Percentiles rank a stretch among this genome's conserved stretches.
Evolutionary conservation across 2,329 filamentous ascomycete genomes (phyloP).

Genomic region (Penicillium hordei): DNA sequence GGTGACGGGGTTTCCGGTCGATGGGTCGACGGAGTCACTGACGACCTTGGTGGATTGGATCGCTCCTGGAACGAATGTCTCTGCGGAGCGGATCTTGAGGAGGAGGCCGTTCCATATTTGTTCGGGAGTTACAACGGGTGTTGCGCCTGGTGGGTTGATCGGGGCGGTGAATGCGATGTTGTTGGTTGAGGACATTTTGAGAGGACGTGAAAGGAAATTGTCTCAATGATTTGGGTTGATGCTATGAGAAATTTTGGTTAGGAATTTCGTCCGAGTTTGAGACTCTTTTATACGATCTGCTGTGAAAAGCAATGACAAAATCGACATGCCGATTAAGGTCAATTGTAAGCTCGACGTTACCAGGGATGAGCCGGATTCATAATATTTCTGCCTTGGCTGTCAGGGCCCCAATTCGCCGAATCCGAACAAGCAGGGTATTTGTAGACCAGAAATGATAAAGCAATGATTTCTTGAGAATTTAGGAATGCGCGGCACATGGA

Average conservation of each 20-base stretch:
- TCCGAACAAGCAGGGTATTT: background rate
- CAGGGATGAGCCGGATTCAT: background rate
- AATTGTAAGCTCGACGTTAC: constrained; percentile 6
- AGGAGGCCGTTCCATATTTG: constrained; percentile 41
- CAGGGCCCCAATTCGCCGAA: background rate
- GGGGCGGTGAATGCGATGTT: constrained; percentile 41
- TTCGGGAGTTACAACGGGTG: constrained; percentile 29
- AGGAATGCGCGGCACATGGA: too few species aligned
- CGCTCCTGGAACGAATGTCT: constrained; percentile 32
- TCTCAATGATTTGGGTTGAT: background rate
- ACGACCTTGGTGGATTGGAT: constrained; percentile 32
- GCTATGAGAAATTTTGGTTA: background rate
- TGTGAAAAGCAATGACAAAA: constrained; percentile 2
- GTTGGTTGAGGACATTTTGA: constrained; percentile 28
- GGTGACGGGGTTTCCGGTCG: constrained; percentile 26
- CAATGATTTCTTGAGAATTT: background rate
- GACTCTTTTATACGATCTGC: background rate
- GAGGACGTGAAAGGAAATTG: background rate
- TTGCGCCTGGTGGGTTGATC: constrained; percentile 37
- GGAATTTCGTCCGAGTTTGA: too few species aligned
- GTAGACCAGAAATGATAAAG: background rate
- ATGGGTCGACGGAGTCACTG: constrained; percentile 23
- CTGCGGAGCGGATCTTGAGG: constrained; percentile 31
- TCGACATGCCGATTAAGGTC: constrained; percentile 1
- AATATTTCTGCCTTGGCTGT: background rate